A percentile compares a stretch with the other conserved stretches of the same genome.
These are phyloP conservation scores for Hevea brasiliensis DNA, from an alignment of 345 rosid species.

Conservation along the genomic window DNA sequence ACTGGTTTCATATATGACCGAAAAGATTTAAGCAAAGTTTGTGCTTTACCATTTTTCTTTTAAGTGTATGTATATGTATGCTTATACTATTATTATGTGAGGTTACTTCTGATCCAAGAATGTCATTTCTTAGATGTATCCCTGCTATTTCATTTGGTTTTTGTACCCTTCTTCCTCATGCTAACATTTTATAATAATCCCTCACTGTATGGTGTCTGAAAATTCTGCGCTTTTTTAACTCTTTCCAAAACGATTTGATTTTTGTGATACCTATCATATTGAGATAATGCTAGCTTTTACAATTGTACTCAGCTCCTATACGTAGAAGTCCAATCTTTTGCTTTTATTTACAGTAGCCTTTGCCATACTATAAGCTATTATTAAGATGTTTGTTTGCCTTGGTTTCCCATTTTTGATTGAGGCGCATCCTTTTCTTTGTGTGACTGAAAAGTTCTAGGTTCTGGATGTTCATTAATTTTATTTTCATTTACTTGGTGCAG, in stretches of 20 bases:
- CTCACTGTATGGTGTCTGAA: background rate
- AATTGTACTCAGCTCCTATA: background rate
- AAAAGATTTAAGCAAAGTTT: slow-evolving; percentile 68
- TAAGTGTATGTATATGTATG: background rate
- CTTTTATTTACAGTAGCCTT: background rate
- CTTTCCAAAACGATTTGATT: background rate
- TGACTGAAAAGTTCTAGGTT: slow-evolving; percentile 1
- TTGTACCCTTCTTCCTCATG: too few relatives aligned
- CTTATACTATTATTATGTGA: background rate
- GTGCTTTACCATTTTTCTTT: slow-evolving; percentile 39
- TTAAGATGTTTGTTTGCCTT: slow-evolving; percentile 2
- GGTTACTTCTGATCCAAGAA: background rate
- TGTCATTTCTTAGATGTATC: background rate
- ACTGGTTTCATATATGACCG: slow-evolving; percentile 84
- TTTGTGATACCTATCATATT: too few relatives aligned
- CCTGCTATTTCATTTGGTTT: background rate
- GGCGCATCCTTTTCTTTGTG: background rate
- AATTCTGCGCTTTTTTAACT: background rate
- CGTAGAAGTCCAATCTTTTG: too few relatives aligned
- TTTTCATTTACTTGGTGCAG: slow-evolving; percentile 44
- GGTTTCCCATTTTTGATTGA: background rate
- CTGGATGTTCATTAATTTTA: background rate
- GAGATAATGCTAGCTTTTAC: background rate
- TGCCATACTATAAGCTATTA: background rate
- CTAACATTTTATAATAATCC: background rate